phyloP scores from a whole-genome alignment of 768 basidiomycete species.

The Leccinum barrowsii region DNA sequence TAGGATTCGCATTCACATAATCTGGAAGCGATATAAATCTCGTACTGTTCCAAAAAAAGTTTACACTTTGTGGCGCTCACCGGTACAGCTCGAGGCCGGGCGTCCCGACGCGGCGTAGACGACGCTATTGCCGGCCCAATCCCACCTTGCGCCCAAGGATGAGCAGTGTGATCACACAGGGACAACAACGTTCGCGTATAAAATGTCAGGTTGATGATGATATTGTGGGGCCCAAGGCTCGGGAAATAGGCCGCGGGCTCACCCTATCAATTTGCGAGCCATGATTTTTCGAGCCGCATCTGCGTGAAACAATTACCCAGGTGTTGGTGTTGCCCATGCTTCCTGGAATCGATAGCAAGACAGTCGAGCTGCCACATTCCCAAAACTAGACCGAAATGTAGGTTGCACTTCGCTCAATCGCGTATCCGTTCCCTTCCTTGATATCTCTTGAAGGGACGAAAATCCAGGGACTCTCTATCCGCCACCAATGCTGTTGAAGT shows the following conservation, averaged over 20 bases:
- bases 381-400: constrained; percentile 39
- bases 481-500: constrained; percentile 32
- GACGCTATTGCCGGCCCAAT: constrained; percentile 21
- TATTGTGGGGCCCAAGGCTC: constrained; percentile 52
- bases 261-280: constrained; percentile 37
- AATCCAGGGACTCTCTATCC: constrained; percentile 23
- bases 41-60: not conserved
- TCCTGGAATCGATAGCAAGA: constrained; percentile 29
- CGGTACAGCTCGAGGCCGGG: constrained; percentile 19
- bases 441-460: not conserved
- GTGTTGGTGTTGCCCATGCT: constrained; percentile 10
- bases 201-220: constrained; percentile 24
- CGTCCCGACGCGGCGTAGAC: constrained; percentile 21
- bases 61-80: constrained; percentile 13
- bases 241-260: constrained; percentile 61
- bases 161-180: constrained; percentile 6
- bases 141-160: constrained; percentile 13
- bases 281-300: not conserved
- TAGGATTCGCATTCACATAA: constrained; percentile 2
- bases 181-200: constrained; percentile 7
- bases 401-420: constrained; percentile 25
- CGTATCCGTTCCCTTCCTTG: constrained; percentile 20
- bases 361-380: constrained; percentile 28
- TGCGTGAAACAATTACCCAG: constrained; percentile 14
- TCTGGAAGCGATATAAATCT: not conserved